Conservation (phyloP, 148 eudicot species). For the Chenopodium suecicum region DNA sequence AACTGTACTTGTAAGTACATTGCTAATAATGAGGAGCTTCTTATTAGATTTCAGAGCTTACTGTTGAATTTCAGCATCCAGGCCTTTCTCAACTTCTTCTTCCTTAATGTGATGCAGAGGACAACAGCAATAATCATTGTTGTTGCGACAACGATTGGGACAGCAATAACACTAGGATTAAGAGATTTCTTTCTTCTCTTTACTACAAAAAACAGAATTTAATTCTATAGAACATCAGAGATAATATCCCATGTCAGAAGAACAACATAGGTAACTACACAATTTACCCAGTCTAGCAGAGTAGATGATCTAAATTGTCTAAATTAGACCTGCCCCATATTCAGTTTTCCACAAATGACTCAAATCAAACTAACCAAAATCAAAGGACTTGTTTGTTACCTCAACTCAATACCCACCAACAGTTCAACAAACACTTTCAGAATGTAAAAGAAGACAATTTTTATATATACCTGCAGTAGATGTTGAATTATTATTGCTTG, state of each 20-base stretch:
- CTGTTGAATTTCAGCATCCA: conserved; percentile 22
- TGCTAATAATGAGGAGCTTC: neutral
- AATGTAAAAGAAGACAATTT: neutral
- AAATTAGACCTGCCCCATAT: neutral
- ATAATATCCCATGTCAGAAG: neutral
- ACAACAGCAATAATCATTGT: neutral
- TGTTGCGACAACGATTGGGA: conserved; percentile 17
- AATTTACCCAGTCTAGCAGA: neutral
- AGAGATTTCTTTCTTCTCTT: conserved; percentile 16
- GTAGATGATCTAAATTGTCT: neutral
- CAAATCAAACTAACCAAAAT: neutral
- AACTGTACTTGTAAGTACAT: no score
- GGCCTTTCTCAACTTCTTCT: conserved; percentile 15
- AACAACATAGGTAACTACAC: neutral
- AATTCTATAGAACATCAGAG: neutral
- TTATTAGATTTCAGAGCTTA: conserved; percentile 9
- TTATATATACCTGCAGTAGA: conserved; percentile 14
- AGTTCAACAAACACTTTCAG: neutral
- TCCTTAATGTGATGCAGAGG: conserved; percentile 13
- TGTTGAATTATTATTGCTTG: neutral
- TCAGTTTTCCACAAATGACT: neutral
- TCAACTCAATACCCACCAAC: neutral
- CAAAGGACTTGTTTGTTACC: neutral
- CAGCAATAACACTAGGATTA: conserved; percentile 10
- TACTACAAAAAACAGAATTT: neutral